phyloP scores from a whole-genome alignment of 75 land plant genomes.

The Gnetum montanum region DNA sequence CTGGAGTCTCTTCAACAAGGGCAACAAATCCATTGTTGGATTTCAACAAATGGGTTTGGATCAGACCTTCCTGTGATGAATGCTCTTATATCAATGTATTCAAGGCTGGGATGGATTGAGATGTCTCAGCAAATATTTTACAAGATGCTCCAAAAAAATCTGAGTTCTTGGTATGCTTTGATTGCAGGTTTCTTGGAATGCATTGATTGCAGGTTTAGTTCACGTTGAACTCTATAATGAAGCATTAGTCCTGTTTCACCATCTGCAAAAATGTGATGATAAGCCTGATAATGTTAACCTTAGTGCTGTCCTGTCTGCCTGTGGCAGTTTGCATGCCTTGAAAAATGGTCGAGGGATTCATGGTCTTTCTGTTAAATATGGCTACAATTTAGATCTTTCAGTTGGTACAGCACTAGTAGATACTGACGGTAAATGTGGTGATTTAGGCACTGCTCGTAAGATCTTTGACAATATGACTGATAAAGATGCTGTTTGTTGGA shows the following conservation, averaged over 20 bases:
- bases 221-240: constrained; percentile 13
- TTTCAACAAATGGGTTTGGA: constrained; percentile 8
- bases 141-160: constrained; percentile 15
- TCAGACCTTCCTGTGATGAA: constrained; percentile 7
- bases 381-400: constrained; percentile 2
- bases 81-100: constrained; percentile 27
- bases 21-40: constrained; percentile 35
- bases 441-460: neutral
- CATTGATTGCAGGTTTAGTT: constrained; percentile 19
- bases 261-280: constrained; percentile 9
- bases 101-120: constrained; percentile 10
- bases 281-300: constrained; percentile 18
- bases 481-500: constrained; percentile 27
- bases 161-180: constrained; percentile 3
- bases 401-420: constrained; percentile 25
- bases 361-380: constrained; percentile 7
- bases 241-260: constrained; percentile 13
- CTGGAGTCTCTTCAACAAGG: constrained; percentile 34
- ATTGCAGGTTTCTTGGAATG: constrained; percentile 25
- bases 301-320: constrained; percentile 17
- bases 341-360: constrained; percentile 15
- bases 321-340: neutral
- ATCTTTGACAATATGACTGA: constrained; percentile 1
- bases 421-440: constrained; percentile 25
- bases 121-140: constrained; percentile 18